Conservation (phyloP, 23 red algal species). For the Cyanidium caldarium region DNA sequence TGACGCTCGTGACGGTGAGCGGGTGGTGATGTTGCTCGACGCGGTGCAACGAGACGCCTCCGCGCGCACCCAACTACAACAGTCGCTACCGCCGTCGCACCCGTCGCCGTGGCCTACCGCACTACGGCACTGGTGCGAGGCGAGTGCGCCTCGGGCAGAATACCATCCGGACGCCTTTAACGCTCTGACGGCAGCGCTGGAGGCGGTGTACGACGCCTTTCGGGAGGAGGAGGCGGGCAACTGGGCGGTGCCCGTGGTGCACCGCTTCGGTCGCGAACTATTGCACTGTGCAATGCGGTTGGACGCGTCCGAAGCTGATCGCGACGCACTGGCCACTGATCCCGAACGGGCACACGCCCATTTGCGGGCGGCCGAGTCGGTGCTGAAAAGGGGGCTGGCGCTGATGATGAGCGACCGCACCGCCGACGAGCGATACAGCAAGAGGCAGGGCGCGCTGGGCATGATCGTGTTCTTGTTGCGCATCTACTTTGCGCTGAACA, state of each 20-base stretch:
- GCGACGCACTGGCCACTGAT: neutral
- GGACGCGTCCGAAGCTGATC: neutral
- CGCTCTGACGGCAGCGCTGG: neutral
- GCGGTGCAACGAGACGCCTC: neutral
- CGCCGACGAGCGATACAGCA: conserved; percentile 19
- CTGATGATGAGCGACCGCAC: conserved; percentile 42
- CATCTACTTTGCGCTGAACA: conserved; percentile 81
- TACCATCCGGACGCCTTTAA: neutral
- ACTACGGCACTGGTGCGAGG: neutral
- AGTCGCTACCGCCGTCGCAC: neutral
- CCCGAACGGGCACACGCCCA: neutral
- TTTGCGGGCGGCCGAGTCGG: conserved; percentile 34
- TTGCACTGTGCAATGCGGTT: neutral
- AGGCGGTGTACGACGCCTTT: neutral
- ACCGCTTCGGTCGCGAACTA: neutral
- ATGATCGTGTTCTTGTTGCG: conserved; percentile 63
- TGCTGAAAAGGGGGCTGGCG: conserved; percentile 44
- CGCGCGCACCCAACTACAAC: neutral
- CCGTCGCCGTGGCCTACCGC: neutral
- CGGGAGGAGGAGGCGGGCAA: neutral
- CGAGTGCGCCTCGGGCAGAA: neutral
- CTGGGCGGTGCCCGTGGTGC: neutral
- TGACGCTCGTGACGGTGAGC: neutral
- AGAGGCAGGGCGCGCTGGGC: conserved; percentile 45
- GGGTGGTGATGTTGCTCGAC: neutral